Evolutionary conservation across 2,329 filamentous ascomycete genomes (phyloP), one percentile per base, ranked within the genome.

Genomic region (Pestalotiopsis sp.): DNA sequence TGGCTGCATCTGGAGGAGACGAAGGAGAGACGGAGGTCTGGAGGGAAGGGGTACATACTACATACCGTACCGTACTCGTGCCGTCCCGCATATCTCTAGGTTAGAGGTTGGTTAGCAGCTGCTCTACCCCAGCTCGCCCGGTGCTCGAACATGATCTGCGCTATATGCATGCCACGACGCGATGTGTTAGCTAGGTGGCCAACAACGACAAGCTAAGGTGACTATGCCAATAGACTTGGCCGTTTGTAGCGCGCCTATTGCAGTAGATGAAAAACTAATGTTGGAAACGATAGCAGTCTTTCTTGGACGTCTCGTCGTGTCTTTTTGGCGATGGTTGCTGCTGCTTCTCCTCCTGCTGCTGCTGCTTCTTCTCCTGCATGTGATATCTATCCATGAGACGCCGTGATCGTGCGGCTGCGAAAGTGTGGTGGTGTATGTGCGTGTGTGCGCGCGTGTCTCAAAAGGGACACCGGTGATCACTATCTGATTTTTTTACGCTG

Each of bases 61-160:
- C 25, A 27, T 36, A 17, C 61, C 41, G 39, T 20, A 67, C 39
- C 14, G 39, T 56, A 39, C 49, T 67, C 66, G 66, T 67, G 57
- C 66, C 66, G 66, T 67, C 59, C 66, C 66, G 66, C 66, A 67
- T 36, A 38, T 66, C 52, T 66, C 36, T 64, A 27, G 25, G 20
- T 52, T 27, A 23, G 11, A 52, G 45, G 45, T 52, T 23, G 25
- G 20, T 36, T 52, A 17, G 23, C 23, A 6, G 12, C 23, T 59
- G 23, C 23, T 59, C 6, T 36, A 59, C n/a, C 23, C n/a, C 14
- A 59, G 23, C 14, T 59, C 5, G 57, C 17, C 49, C 56, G 17
- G 36, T 20, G 13, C 23, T 39, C 27, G 11, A 17, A 52, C 39
- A 67, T 67, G 66, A 67, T 67, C 66, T 62, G 58, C 66, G 25